phyloP scores from a whole-genome alignment of 257 asterid genomes.

The Henckelia pumila region DNA sequence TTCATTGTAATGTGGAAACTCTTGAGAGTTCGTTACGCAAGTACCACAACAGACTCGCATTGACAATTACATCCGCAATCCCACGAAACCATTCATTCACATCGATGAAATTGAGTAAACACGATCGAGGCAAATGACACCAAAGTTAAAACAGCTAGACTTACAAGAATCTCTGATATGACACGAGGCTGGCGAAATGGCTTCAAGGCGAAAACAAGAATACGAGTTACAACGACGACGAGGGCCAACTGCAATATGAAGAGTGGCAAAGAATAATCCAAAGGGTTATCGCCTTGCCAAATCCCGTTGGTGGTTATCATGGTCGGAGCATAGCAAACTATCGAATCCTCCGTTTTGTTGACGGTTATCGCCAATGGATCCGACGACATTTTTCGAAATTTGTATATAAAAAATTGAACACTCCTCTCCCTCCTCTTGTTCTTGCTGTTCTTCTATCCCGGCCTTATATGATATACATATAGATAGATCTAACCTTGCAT shows the following conservation, averaged over 20 bases:
- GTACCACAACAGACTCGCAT: not conserved
- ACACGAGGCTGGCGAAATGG: slow-evolving; percentile 97
- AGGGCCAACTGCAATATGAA: slow-evolving; percentile 77
- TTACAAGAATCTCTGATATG: slow-evolving; percentile 85
- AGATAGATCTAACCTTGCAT: not conserved
- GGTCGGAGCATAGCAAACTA: slow-evolving; percentile 91
- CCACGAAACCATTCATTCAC: not conserved
- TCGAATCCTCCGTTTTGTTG: slow-evolving; percentile 43
- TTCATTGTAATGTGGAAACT: too few species aligned
- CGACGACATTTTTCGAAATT: slow-evolving; percentile 34
- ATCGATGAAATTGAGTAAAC: not conserved
- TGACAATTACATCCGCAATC: not conserved
- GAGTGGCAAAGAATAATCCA: slow-evolving; percentile 88
- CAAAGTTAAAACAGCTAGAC: slow-evolving; percentile 9
- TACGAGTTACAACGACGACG: slow-evolving; percentile 65
- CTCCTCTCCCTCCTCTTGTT: not conserved
- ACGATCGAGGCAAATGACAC: not conserved
- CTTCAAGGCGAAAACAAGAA: slow-evolving; percentile 69
- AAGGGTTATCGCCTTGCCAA: slow-evolving; percentile 95
- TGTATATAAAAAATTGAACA: not conserved
- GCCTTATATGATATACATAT: not conserved
- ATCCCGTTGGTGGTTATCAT: slow-evolving; percentile 90
- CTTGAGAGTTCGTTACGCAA: not conserved
- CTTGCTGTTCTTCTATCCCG: not conserved
- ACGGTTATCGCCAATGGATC: not conserved